phyloP scores from a whole-genome alignment of 1,139 yeast species.

The Saccharomyces pastorianus region DNA sequence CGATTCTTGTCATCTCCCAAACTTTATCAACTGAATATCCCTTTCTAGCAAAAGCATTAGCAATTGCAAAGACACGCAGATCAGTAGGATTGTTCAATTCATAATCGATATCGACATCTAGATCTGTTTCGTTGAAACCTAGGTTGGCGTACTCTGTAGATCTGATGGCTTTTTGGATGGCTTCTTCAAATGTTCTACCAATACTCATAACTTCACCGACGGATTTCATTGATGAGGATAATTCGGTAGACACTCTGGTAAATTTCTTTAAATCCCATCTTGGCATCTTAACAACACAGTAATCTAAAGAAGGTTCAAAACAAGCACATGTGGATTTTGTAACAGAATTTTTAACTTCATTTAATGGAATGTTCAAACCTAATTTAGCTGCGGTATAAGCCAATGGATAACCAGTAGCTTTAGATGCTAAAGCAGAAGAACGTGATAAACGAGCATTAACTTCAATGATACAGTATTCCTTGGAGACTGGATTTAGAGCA shows the following conservation, averaged over 20 bases:
- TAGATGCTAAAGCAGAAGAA: too few relatives aligned
- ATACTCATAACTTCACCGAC: conserved; percentile 99
- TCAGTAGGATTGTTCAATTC: conserved; percentile 53
- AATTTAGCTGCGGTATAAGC: too few relatives aligned
- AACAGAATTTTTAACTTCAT: conserved; percentile 87
- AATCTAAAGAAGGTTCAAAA: conserved; percentile 96
- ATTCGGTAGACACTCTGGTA: conserved; percentile 79
- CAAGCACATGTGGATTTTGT: conserved; percentile 94
- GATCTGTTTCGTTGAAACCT: conserved; percentile 84
- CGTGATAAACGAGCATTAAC: too few relatives aligned
- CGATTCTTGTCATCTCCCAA: conserved; percentile 87
- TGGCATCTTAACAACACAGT: conserved; percentile 96
- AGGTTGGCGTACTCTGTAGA: conserved; percentile 91
- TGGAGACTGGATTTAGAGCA: conserved; percentile 88
- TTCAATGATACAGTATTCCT: conserved; percentile 44
- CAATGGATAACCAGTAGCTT: too few relatives aligned
- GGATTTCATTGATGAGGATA: conserved; percentile 94
- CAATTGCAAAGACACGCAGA: too few relatives aligned
- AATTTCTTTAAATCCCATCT: conserved; percentile 98
- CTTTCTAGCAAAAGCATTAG: conserved; percentile 62
- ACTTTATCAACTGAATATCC: conserved; percentile 90
- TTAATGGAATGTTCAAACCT: conserved; percentile 80
- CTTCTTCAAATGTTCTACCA: conserved; percentile 96
- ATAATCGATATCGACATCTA: conserved; percentile 83
- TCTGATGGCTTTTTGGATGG: conserved; percentile 95